Base-by-base conservation (phyloP, 345 rosid species). In the Brassica napus region DNA sequence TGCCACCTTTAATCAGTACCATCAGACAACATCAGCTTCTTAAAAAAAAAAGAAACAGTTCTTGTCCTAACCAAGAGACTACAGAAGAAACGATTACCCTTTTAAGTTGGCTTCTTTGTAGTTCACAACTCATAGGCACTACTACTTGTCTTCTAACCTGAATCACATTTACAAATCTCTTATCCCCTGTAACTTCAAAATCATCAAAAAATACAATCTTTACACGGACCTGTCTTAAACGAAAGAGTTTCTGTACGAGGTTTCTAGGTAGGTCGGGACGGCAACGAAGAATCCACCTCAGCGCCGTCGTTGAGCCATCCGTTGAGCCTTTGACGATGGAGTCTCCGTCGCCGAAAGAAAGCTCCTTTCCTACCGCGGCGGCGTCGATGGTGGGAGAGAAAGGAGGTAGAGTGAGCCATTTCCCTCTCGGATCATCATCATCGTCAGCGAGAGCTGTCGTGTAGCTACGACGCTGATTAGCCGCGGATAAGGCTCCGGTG, bases 201-300 rank as follows among this genome's bases (percentile, higher is more conserved):
- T 16, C n/a, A 34, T 1, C 10, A 37, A 4, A 54, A 42, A 42
- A 32, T 3, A 31, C 21, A 34, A 28, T 71, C 31, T 71, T 28
- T 12, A 59, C 23, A 16, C 4, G 30, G 71, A 94, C 97, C 97
- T 91, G 97, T 86, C 95, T 89, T 72, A 92, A 74, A 57, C 97
- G 95, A 61, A 94, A 92, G 16, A 94, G 91, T 82, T 92, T 94
- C 78, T 90, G 98, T 9, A 94, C 89, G 35, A 94, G 92, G 69
- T 63, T 90, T 82, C 92, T 87, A n/a, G 97, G 92, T 67, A 94
- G 73, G 72, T 90, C 91, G 8, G 97, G 97, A 84, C 95, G 90
- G 84, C 95, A 94, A 65, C 82, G 86, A 63, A 86, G 82, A 32
- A 91, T 89, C 98, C 97, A 94, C 85, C 87, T 90, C 31, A 94